phyloP scores from a whole-genome alignment of 2,329 filamentous ascomycete genomes.

The Elsinoe perseae region DNA sequence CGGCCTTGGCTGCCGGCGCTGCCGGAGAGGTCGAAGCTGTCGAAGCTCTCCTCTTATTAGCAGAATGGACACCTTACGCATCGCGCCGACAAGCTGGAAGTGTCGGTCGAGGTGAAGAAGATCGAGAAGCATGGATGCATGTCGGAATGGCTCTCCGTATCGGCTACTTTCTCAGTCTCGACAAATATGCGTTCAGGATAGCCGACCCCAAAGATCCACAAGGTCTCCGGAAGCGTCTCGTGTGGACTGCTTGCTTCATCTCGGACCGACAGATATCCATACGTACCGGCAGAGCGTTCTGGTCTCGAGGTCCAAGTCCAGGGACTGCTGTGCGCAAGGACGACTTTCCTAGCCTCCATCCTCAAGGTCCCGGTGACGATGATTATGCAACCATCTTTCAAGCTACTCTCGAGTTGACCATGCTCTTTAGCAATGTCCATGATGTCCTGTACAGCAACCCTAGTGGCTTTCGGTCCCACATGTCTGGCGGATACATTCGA shows the following conservation, averaged over 20 bases:
- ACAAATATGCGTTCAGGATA: conserved; percentile 59
- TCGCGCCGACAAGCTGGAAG: conserved; percentile 52
- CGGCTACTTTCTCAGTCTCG: conserved; percentile 62
- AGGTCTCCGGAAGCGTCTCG: conserved; percentile 56
- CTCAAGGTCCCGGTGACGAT: conserved; percentile 51
- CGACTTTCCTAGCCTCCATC: conserved; percentile 60
- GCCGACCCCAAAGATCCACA: conserved; percentile 51
- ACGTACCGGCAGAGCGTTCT: conserved; percentile 63
- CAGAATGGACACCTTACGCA: conserved; percentile 65
- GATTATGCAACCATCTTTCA: conserved; percentile 63
- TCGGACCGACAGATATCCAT: conserved; percentile 63
- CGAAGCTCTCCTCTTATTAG: conserved; percentile 60
- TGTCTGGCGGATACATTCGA: conserved; percentile 59
- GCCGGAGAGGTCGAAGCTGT: conserved; percentile 63
- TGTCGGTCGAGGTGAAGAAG: conserved; percentile 64
- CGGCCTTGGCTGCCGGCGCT: conserved; percentile 57
- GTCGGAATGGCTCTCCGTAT: conserved; percentile 62
- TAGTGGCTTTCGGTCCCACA: conserved; percentile 60
- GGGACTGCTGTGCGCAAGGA: conserved; percentile 56
- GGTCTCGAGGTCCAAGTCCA: conserved; percentile 63
- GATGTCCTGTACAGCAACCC: conserved; percentile 66
- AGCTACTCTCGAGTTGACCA: conserved; percentile 61
- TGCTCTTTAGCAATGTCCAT: conserved; percentile 66
- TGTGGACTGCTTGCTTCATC: conserved; percentile 62
- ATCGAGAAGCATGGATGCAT: conserved; percentile 70